phyloP scores from a whole-genome alignment of 441 rosid genomes.

The Erodium trifolium region DNA sequence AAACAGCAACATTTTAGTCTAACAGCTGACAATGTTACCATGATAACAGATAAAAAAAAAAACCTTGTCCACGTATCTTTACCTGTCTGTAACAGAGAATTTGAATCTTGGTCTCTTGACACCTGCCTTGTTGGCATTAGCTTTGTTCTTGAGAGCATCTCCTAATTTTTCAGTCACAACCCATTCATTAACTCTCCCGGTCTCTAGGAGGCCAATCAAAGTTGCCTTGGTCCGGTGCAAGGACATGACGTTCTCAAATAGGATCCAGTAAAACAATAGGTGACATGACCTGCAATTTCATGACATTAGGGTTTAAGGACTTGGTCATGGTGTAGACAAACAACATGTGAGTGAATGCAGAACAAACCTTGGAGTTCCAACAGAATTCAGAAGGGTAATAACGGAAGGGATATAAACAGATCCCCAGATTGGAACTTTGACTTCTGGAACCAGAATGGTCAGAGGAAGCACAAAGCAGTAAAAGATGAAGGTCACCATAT shows the following conservation, averaged over 20 bases:
- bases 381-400: slow-evolving; percentile 70
- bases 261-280: slow-evolving; percentile 73
- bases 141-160: slow-evolving; percentile 51
- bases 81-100: slow-evolving; percentile 69
- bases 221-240: slow-evolving; percentile 91
- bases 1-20: neutral
- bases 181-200: slow-evolving; percentile 90
- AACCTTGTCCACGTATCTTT: neutral
- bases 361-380: slow-evolving; percentile 82
- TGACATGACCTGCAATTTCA: slow-evolving; percentile 59
- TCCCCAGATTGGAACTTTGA: slow-evolving; percentile 75
- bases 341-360: neutral
- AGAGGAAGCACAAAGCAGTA: slow-evolving; percentile 78
- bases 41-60: too few species aligned
- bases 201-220: slow-evolving; percentile 74
- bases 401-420: slow-evolving; percentile 71
- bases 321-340: neutral
- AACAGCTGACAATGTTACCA: neutral
- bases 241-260: slow-evolving; percentile 92
- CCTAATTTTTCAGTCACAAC: slow-evolving; percentile 89
- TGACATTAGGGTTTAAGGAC: neutral
- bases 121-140: slow-evolving; percentile 26
- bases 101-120: slow-evolving; percentile 51
- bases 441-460: slow-evolving; percentile 84
- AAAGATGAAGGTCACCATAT: slow-evolving; percentile 69